A percentile compares a stretch with the other conserved stretches of the same genome.
Conservation (phyloP, 139 green algal genomes). For the Chlorokybus atmophyticus region DNA sequence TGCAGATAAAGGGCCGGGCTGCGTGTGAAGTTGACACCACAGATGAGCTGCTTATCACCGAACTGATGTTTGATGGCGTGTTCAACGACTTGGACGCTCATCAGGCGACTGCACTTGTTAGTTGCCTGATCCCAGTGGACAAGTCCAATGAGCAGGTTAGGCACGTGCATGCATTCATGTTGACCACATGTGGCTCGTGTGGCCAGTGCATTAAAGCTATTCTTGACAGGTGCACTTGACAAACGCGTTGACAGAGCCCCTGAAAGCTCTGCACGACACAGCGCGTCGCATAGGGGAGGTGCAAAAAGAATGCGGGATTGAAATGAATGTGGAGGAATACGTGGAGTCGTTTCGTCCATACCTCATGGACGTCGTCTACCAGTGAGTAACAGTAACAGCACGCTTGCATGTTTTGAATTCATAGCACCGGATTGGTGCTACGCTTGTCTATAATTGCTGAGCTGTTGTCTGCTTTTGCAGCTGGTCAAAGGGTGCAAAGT, state of each 20-base stretch:
- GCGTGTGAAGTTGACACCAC: conserved; percentile 72
- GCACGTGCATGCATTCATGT: too few relatives aligned
- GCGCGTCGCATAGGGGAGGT: conserved; percentile 44
- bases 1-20: conserved; percentile 55
- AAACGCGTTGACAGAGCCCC: conserved; percentile 9
- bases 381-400: conserved; percentile 46
- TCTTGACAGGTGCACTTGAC: neutral
- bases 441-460: neutral
- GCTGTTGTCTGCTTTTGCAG: neutral
- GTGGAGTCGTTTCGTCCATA: conserved; percentile 50
- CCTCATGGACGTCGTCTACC: conserved; percentile 70
- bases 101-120: conserved; percentile 50
- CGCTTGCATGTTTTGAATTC: conserved; percentile 6
- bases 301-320: conserved; percentile 22
- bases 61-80: conserved; percentile 66
- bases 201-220: too few relatives aligned
- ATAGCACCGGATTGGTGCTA: neutral
- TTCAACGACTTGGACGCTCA: conserved; percentile 43
- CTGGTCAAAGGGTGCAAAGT: conserved; percentile 9
- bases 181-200: too few relatives aligned
- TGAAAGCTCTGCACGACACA: conserved; percentile 52
- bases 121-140: conserved; percentile 54
- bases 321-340: conserved; percentile 57
- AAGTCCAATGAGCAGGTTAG: conserved; percentile 50
- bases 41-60: conserved; percentile 62